These are phyloP conservation scores for Rhizophora mangle DNA, from an alignment of 345 rosid species.

Conservation along the genomic window DNA sequence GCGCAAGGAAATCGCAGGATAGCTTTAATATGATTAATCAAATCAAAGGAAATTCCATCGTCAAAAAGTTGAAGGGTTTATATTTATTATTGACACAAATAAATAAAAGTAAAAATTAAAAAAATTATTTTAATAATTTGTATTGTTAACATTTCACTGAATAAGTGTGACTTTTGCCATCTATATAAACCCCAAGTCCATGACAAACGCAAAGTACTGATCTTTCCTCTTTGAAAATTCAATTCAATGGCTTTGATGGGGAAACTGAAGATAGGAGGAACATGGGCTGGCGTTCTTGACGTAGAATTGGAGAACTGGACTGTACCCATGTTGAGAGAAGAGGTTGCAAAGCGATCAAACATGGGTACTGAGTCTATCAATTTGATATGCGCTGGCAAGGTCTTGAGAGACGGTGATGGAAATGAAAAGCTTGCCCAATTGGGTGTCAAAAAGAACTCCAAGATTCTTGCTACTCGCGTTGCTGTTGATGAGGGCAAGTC, in stretches of 20 bases:
- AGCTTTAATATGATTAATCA: no score
- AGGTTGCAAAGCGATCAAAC: conserved; percentile 66
- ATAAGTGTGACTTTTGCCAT: no score
- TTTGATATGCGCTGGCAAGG: conserved; percentile 72
- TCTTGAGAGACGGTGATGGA: conserved; percentile 62
- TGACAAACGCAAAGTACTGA: no score
- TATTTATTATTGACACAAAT: no score
- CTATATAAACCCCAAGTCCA: no score
- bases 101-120: no score
- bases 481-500: conserved; percentile 65
- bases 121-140: no score
- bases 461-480: conserved; percentile 63
- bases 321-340: conserved; percentile 66
- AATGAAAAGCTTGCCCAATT: conserved; percentile 45
- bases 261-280: conserved; percentile 85
- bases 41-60: no score
- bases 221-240: no score
- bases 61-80: no score
- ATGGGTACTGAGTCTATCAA: conserved; percentile 53
- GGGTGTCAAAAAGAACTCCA: conserved; percentile 69
- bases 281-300: conserved; percentile 75
- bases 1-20: neutral
- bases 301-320: conserved; percentile 79
- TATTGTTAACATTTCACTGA: no score
- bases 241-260: conserved; percentile 6